Percentiles rank a stretch among this genome's conserved stretches.
phyloP scores from a whole-genome alignment of 768 basidiomycete genomes.

The Rubroboletus satanas region DNA sequence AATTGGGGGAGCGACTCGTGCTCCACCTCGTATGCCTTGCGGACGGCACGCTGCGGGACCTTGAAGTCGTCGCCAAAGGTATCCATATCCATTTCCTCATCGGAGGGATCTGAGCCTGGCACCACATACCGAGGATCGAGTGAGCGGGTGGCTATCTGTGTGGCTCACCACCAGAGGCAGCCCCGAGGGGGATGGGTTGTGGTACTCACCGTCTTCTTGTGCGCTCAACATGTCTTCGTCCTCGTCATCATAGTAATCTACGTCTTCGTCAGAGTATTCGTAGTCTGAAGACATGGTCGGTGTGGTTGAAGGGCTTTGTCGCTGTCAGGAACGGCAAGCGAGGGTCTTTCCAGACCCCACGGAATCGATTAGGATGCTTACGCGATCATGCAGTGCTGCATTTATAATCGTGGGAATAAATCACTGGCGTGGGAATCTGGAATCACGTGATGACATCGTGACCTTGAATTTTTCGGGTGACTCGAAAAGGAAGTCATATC shows the following conservation, averaged over 20 bases:
- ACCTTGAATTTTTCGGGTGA: slow-evolving; percentile 10
- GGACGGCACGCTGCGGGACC: slow-evolving; percentile 49
- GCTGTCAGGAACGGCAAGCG: slow-evolving; percentile 17
- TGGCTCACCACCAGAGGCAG: slow-evolving; percentile 22
- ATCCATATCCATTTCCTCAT: slow-evolving; percentile 71
- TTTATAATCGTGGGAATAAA: slow-evolving; percentile 14
- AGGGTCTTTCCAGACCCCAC: slow-evolving; percentile 8
- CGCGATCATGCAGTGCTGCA: slow-evolving; percentile 17
- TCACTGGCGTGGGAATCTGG: background rate
- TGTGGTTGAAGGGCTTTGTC: slow-evolving; percentile 9
- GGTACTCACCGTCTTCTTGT: slow-evolving; percentile 51
- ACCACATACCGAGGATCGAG: slow-evolving; percentile 13
- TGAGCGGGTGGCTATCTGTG: slow-evolving; percentile 13
- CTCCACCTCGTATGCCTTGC: slow-evolving; percentile 82
- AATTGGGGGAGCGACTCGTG: slow-evolving; percentile 69
- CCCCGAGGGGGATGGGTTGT: slow-evolving; percentile 1
- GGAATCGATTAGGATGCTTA: slow-evolving; percentile 32
- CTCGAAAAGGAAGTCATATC: slow-evolving; percentile 30
- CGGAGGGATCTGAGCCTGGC: slow-evolving; percentile 41
- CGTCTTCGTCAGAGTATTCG: slow-evolving; percentile 67
- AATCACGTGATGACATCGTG: slow-evolving; percentile 7
- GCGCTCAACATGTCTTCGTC: slow-evolving; percentile 63
- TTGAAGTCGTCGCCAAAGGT: slow-evolving; percentile 61
- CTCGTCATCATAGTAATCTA: slow-evolving; percentile 65
- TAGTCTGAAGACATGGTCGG: slow-evolving; percentile 58